Percentiles rank a stretch among this genome's conserved stretches.
phyloP scores from a whole-genome alignment of 805 yeast genomes.

The Cyberlindnera maclurae region DNA sequence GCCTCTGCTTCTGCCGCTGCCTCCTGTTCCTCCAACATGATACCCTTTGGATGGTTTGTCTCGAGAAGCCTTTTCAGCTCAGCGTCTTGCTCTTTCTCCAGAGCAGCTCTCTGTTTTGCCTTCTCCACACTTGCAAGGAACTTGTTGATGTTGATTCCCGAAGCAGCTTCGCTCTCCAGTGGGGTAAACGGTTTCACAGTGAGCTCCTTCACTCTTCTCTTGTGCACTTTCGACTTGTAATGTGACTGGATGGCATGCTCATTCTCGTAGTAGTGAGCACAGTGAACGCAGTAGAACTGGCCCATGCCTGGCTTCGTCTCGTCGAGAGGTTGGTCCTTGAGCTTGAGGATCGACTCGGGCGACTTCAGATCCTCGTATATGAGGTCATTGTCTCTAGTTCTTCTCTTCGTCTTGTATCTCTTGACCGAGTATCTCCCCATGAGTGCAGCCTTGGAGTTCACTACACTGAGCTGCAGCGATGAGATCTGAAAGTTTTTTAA shows the following conservation, averaged over 20 bases:
- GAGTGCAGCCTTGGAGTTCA: not conserved
- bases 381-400: slow-evolving; percentile 77
- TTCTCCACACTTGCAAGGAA: slow-evolving; percentile 58
- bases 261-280: slow-evolving; percentile 86
- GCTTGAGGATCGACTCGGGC: slow-evolving; percentile 51
- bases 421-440: slow-evolving; percentile 89
- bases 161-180: slow-evolving; percentile 86
- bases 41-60: slow-evolving; percentile 22
- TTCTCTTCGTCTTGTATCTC: slow-evolving; percentile 84
- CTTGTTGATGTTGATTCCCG: slow-evolving; percentile 67
- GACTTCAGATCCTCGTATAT: slow-evolving; percentile 69
- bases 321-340: slow-evolving; percentile 79
- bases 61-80: slow-evolving; percentile 25
- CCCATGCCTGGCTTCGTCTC: slow-evolving; percentile 93
- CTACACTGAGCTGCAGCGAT: too few relatives aligned
- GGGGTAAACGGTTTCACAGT: slow-evolving; percentile 77
- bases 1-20: slow-evolving; percentile 2
- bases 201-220: slow-evolving; percentile 74
- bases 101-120: slow-evolving; percentile 45
- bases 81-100: slow-evolving; percentile 36
- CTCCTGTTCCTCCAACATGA: slow-evolving; percentile 20
- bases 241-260: slow-evolving; percentile 69
- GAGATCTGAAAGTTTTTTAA: too few relatives aligned
- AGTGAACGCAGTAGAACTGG: slow-evolving; percentile 88
- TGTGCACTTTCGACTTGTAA: slow-evolving; percentile 70